Evolutionary conservation across 2,329 filamentous ascomycete species (phyloP).

Genomic region (Scedosporium minutisporum): DNA sequence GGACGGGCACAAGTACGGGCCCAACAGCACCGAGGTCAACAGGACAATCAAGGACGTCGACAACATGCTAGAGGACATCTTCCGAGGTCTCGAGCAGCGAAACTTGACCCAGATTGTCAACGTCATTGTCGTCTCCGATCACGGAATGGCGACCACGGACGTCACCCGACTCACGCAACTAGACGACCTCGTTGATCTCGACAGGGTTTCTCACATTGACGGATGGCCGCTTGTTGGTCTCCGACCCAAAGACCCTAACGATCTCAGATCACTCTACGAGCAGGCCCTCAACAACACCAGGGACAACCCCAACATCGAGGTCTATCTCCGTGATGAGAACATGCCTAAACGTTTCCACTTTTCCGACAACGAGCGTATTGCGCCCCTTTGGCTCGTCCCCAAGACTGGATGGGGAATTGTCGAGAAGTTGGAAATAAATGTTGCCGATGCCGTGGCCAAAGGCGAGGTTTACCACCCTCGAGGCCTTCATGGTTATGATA

Average conservation of each 20-base stretch:
- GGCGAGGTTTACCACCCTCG: conserved; percentile 63
- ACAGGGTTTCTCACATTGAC: conserved; percentile 72
- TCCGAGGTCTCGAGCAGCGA: conserved; percentile 65
- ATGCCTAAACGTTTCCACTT: conserved; percentile 96
- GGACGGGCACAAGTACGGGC: conserved; percentile 80
- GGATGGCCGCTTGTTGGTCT: conserved; percentile 92
- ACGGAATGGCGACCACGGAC: conserved; percentile 95
- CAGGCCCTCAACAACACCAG: conserved; percentile 18
- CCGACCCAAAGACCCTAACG: conserved; percentile 60
- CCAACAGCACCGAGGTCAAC: conserved; percentile 87
- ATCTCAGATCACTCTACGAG: conserved; percentile 61
- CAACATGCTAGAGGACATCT: conserved; percentile 66
- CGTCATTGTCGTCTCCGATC: conserved; percentile 90
- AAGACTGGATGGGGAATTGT: conserved; percentile 91
- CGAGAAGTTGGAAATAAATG: conserved; percentile 66
- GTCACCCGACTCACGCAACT: conserved; percentile 72
- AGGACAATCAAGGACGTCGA: conserved; percentile 73
- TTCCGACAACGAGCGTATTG: conserved; percentile 76
- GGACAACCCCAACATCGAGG: conserved; percentile 62
- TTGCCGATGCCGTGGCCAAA: conserved; percentile 54
- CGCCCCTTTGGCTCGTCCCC: conserved; percentile 88
- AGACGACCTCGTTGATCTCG: conserved; percentile 75
- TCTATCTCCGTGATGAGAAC: conserved; percentile 75
- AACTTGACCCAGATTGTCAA: conserved; percentile 89
- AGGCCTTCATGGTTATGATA: conserved; percentile 90